These are phyloP conservation scores for Epichloe sylvatica DNA, from an alignment of 2,329 filamentous ascomycete species.

Conservation along the genomic window DNA sequence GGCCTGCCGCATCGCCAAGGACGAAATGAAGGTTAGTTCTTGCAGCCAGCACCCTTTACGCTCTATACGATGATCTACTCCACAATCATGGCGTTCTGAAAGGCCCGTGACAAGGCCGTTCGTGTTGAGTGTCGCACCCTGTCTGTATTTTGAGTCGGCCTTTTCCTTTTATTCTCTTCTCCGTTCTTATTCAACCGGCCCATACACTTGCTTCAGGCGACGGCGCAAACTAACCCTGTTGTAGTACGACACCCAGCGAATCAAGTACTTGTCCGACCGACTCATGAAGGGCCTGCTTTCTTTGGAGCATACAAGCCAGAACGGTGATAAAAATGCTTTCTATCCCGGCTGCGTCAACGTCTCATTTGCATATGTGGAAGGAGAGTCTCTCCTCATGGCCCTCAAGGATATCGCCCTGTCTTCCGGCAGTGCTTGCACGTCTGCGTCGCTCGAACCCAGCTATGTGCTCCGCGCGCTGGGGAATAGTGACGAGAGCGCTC, in stretches of 20 bases:
- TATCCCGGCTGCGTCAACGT: conserved; percentile 98
- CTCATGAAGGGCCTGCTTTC: conserved; percentile 69
- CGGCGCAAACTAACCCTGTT: conserved; percentile 12
- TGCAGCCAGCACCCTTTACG: background rate
- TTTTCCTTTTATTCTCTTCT: background rate
- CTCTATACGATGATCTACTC: conserved; percentile 61
- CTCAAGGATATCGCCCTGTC: conserved; percentile 95
- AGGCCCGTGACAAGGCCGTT: conserved; percentile 45
- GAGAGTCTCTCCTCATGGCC: conserved; percentile 95
- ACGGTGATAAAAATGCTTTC: conserved; percentile 69
- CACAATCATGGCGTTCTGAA: conserved; percentile 88
- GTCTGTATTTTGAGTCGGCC: conserved; percentile 35
- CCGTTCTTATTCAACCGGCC: no score
- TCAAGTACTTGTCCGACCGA: conserved; percentile 69
- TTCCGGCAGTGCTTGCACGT: conserved; percentile 93
- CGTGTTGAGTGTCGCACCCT: conserved; percentile 53
- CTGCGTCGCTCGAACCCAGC: conserved; percentile 87
- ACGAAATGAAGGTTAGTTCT: conserved; percentile 73
- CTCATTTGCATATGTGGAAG: conserved; percentile 96
- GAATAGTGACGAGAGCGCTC: conserved; percentile 92
- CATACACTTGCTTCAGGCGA: background rate
- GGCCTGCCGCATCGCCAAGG: conserved; percentile 78
- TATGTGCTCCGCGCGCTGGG: conserved; percentile 91
- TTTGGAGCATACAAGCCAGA: conserved; percentile 85
- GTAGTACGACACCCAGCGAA: conserved; percentile 86